Evolutionary conservation across 2,329 filamentous ascomycete genomes (phyloP).

Genomic region (Fusarium floridanum): DNA sequence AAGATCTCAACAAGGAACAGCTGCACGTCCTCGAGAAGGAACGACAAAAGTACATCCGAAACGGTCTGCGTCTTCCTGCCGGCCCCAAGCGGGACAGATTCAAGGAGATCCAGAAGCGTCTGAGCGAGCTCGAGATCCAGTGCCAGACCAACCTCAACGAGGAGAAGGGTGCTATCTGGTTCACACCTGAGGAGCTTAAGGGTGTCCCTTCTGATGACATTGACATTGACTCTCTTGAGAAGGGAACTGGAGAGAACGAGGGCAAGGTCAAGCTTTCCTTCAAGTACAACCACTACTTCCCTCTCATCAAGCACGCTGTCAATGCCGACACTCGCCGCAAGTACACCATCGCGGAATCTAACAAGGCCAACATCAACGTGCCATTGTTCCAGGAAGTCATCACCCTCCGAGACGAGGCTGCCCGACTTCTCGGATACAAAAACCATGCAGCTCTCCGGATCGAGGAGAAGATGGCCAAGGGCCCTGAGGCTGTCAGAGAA

Average conservation of each 20-base stretch:
- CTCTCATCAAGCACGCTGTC: conserved; percentile 81
- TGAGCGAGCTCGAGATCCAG: conserved; percentile 79
- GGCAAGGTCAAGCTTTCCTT: conserved; percentile 82
- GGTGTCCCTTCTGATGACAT: conserved; percentile 81
- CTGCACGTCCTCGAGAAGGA: conserved; percentile 82
- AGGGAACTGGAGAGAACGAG: conserved; percentile 78
- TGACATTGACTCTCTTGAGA: conserved; percentile 72
- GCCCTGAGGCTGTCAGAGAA: conserved; percentile 75
- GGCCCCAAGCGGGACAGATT: conserved; percentile 81
- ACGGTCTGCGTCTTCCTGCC: conserved; percentile 78
- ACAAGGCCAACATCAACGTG: conserved; percentile 82
- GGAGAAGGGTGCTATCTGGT: conserved; percentile 85
- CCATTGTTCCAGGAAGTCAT: conserved; percentile 81
- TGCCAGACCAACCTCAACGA: conserved; percentile 87
- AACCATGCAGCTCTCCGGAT: conserved; percentile 82
- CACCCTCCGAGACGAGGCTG: conserved; percentile 81
- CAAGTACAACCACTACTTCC: conserved; percentile 87
- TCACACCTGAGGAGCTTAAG: conserved; percentile 78
- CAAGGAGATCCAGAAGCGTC: conserved; percentile 86
- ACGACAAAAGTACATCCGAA: conserved; percentile 80
- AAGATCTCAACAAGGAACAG: conserved; percentile 75
- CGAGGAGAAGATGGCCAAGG: conserved; percentile 90
- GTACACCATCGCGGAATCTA: conserved; percentile 81
- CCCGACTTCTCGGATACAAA: conserved; percentile 80
- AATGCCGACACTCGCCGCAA: conserved; percentile 76